Base-by-base conservation (phyloP, 768 basidiomycete genomes). In the Phlebiopsis gigantea region DNA sequence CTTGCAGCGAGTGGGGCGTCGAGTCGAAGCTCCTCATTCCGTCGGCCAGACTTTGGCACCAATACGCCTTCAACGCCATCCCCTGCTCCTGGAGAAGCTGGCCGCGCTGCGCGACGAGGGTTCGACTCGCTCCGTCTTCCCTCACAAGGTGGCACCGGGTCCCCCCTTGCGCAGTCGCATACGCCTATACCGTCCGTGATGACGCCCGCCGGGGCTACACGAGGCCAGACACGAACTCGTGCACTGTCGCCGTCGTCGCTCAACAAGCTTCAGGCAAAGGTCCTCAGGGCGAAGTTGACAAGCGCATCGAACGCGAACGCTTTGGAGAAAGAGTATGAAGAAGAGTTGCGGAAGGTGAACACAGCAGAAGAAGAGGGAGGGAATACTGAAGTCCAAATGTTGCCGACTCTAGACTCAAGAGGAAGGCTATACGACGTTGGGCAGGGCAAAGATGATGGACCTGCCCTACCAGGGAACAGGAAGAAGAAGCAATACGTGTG, bases 341-440 rank as follows among this genome's bases (percentile, higher is more conserved):
- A 69, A 17, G 90, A 90, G 66, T 67, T 77, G 50, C 76, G 68
- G 46, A 82, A 71, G 58, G 76, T 75, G 2, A 69, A 69, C 12
- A 69, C 63, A 7, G 69, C 67, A n/a, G 73, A 72, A 7, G 71
- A 69, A 17, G 71, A 72, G 21, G 53, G 19, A 10, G 30, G 10
- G 19, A 44, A 54, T 57, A 84, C 78, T 9, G 83, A 81, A 57
- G 84, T 96, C 0, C 86, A 95, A 70, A 83, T 97, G 1, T 69
- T 99, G 43, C 96, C 96, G 0, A 95, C 93, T 2, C 69, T 98
- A 59, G 93, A 98, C 69, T 88, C 79, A 0, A 77, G 77, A 28
- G 96, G 96, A 2, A 78, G 82, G 53, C 68, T 98, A 67, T 99
- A 99, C 67, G 96, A 99, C 68, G 83, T 95, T 28, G 96, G 96